Evolutionary conservation across 257 asterid genomes (phyloP).

Genomic region (Ophiorrhiza pumila): DNA sequence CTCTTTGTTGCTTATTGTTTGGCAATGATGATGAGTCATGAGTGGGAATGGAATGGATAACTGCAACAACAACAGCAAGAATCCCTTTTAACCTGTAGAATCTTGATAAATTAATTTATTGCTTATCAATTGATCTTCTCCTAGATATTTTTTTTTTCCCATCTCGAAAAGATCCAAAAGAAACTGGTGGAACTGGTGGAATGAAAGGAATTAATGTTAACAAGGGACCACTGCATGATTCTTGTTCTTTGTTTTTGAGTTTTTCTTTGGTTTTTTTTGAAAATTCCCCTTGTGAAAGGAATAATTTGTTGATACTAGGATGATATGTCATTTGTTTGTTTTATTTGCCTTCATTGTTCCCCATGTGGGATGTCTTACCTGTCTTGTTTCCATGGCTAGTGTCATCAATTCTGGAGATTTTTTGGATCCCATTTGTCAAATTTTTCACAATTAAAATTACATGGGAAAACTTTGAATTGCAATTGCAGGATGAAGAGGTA

Average conservation of each 20-base stretch:
- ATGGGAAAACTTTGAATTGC: too few relatives aligned
- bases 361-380: too few relatives aligned
- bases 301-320: background rate
- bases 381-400: too few relatives aligned
- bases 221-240: background rate
- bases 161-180: background rate
- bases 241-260: background rate
- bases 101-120: background rate
- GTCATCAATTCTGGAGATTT: too few relatives aligned
- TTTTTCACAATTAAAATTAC: too few relatives aligned
- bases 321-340: background rate
- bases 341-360: background rate
- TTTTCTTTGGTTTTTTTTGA: background rate
- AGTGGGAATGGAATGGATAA: background rate
- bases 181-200: background rate
- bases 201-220: too few relatives aligned
- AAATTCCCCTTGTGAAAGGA: background rate
- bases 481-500: conserved; percentile 5
- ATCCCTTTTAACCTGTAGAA: background rate
- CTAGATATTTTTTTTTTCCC: background rate
- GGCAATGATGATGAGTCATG: background rate
- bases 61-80: background rate
- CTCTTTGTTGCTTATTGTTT: background rate
- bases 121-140: background rate
- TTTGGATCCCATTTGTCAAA: too few relatives aligned